Base-by-base conservation (phyloP, 345 rosid species). In the Xanthoceras sorbifolium region DNA sequence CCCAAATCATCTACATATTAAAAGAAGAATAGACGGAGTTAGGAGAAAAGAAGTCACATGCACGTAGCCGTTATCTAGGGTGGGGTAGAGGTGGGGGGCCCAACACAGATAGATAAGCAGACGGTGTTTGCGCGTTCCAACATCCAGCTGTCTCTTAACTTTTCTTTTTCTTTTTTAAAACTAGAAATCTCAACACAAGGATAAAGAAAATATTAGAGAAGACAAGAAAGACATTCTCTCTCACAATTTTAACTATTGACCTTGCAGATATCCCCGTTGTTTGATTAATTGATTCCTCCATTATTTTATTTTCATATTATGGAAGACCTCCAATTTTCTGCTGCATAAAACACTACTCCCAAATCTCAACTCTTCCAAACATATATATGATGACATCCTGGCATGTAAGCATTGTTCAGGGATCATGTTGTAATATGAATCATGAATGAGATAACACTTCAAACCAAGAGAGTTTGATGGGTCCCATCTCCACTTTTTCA, bases 41-140 rank as follows among this genome's bases (percentile, higher is more conserved):
- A 59, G 29, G 28, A 11, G 62, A 57, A 10, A 10, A 42, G 62
- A 22, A 23, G 84, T 77, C 55, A 80, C 80, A 44, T 15, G 57
- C 31, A 77, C 77, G 73, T 76, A 74, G 87, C 90, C 88, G 86
- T 84, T 87, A 80, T 72, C n/a, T n/a, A n/a, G n/a, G n/a, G 80
- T 73, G 40, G 9, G 67, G 74, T 73, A 80, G 75, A 52, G 9
- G 52, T 23, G 76, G 57, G 84, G 89, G 79, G n/a, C 85, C 86
- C 75, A 25, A 9, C 77, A 83, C 91, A 85, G 89, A 86, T 87
- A 85, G 89, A 86, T 87, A 89, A 82, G 79, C 8, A 59, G 87
- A 80, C 91, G 92, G 89, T 88, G 91, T 64, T 69, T 84, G 74
- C 88, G 85, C 86, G 90, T 82, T 71, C 74, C 69, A 31, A 48